A percentile compares a stretch with the other conserved stretches of the same genome.
Conservation (phyloP, 441 rosid genomes). For the Biscutella laevigata region DNA sequence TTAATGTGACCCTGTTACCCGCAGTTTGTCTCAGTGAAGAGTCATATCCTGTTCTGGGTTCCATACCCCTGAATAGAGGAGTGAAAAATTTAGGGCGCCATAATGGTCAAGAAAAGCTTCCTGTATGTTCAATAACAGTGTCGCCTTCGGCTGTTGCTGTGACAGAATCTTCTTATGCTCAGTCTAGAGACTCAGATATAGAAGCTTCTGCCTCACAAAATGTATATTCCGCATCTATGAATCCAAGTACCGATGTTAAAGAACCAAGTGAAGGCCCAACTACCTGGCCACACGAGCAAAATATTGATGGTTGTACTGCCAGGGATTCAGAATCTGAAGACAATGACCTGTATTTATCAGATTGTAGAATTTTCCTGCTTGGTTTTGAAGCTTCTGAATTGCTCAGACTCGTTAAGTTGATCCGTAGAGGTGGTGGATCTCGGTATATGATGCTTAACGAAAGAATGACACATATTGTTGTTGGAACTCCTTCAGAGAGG, state of each 20-base stretch:
- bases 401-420: constrained; percentile 73
- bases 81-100: constrained; percentile 31
- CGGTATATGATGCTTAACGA: constrained; percentile 57
- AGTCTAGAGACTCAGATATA: constrained; percentile 49
- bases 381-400: constrained; percentile 85
- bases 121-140: constrained; percentile 23
- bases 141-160: constrained; percentile 28
- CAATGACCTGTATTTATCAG: constrained; percentile 79
- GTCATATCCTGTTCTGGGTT: constrained; percentile 69
- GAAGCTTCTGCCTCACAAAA: constrained; percentile 81
- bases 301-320: constrained; percentile 56
- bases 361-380: constrained; percentile 65
- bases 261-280: constrained; percentile 36
- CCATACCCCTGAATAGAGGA: constrained; percentile 39
- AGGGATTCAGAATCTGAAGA: constrained; percentile 80
- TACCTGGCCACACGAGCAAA: constrained; percentile 35
- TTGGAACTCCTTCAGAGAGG: constrained; percentile 89
- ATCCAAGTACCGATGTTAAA: constrained; percentile 37
- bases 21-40: constrained; percentile 91
- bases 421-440: constrained; percentile 85
- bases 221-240: constrained; percentile 41
- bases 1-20: constrained; percentile 30
- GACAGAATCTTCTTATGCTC: constrained; percentile 46
- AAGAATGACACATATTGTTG: constrained; percentile 79
- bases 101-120: constrained; percentile 45